phyloP scores from a whole-genome alignment of 73 alveolate species.

The Stentor coeruleus region DNA sequence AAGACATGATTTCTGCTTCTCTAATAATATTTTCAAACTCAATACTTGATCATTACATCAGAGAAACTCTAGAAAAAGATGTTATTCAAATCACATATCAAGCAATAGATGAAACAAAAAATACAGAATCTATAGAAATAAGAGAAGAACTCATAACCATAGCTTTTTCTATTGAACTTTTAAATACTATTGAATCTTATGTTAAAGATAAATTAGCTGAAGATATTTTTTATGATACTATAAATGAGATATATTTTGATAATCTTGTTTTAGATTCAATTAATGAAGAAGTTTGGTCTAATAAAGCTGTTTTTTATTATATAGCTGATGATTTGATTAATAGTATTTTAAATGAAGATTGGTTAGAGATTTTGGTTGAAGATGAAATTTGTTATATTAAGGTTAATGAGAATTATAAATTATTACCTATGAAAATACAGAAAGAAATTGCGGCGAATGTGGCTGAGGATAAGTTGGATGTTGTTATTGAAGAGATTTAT shows the following conservation, averaged over 20 bases:
- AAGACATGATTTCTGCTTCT: not conserved
- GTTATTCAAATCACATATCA: not conserved
- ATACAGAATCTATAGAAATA: not conserved
- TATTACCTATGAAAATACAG: not conserved
- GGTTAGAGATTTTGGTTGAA: conserved; percentile 1
- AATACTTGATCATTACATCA: not conserved
- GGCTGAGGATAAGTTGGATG: not conserved
- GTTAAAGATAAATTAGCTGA: conserved; percentile 4
- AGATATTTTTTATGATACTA: not conserved
- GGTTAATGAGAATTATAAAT: not conserved
- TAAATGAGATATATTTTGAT: not conserved
- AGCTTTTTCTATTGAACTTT: not conserved
- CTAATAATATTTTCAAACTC: not conserved
- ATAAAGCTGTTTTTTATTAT: not conserved
- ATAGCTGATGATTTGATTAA: not conserved
- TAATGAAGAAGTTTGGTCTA: not conserved
- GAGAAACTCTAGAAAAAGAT: not conserved
- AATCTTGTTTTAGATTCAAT: not conserved
- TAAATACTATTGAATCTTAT: not conserved
- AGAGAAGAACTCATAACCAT: not conserved
- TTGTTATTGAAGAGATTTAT: not conserved
- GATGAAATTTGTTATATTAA: not conserved
- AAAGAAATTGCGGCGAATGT: not conserved
- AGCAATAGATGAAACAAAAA: not conserved
- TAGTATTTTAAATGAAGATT: not conserved